A percentile compares a stretch with the other conserved stretches of the same genome.
Evolutionary conservation across 1,284 basidiomycete genomes (phyloP).

Genomic region (Boletellus sp.): DNA sequence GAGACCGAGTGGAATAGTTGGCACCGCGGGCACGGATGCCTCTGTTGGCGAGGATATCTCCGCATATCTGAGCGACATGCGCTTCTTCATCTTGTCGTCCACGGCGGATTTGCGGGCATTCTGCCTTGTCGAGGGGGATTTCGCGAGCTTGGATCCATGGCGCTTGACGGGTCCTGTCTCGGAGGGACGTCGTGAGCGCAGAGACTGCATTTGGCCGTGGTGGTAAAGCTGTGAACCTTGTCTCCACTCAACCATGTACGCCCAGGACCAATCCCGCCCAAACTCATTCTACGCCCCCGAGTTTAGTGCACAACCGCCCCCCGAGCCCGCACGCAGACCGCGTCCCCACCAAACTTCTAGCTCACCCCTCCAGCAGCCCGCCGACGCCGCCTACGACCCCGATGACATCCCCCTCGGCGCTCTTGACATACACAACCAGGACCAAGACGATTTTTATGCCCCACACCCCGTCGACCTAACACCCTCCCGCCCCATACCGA

Average conservation of each 20-base stretch:
- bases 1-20: conserved; percentile 51
- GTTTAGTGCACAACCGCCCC: conserved; percentile 14
- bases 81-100: conserved; percentile 91
- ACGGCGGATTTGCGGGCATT: conserved; percentile 67
- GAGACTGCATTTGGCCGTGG: conserved; percentile 49
- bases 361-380: conserved; percentile 28
- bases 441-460: conserved; percentile 40
- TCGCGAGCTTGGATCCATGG: conserved; percentile 40
- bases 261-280: conserved; percentile 34
- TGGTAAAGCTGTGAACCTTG: conserved; percentile 19
- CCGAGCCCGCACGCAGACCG: conserved; percentile 6
- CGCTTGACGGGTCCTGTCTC: conserved; percentile 40
- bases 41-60: conserved; percentile 69
- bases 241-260: conserved; percentile 30
- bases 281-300: conserved; percentile 36
- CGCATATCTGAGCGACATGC: conserved; percentile 88
- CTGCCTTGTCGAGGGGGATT: conserved; percentile 29
- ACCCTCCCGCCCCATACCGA: conserved; percentile 25
- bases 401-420: conserved; percentile 33
- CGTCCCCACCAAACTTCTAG: conserved; percentile 23
- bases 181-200: conserved; percentile 57
- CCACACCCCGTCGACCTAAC: conserved; percentile 26
- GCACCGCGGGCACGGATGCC: conserved; percentile 50
- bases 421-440: conserved; percentile 19
- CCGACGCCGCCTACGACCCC: conserved; percentile 32